phyloP scores from a whole-genome alignment of 139 green algal genomes.

The Chlamydomonas schloesseri region DNA sequence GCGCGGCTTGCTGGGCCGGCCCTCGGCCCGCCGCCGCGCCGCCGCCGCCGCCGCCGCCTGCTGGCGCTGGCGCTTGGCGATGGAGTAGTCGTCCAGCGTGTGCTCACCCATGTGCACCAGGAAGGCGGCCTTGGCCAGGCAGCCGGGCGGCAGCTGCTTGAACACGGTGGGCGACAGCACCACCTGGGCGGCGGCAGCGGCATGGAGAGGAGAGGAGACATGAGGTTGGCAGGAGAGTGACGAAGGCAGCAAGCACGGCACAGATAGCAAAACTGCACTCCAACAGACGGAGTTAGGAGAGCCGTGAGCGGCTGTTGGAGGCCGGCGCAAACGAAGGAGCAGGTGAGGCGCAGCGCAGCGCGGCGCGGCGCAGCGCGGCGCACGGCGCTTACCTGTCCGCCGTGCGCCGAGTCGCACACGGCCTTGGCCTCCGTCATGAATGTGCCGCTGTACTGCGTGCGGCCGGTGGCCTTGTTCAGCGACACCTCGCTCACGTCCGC shows the following conservation, averaged over 20 bases:
- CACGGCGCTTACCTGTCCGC: slow-evolving; percentile 51
- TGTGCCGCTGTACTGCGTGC: slow-evolving; percentile 48
- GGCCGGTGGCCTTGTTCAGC: slow-evolving; percentile 42
- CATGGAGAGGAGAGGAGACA: no score
- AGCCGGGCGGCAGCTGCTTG: slow-evolving; percentile 16
- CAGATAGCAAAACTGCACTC: no score
- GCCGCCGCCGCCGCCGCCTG: no score
- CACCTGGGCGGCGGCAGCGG: not conserved
- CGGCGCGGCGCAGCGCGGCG: no score
- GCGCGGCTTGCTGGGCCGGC: no score
- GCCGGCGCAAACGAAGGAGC: no score
- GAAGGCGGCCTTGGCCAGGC: not conserved
- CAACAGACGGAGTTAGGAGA: no score
- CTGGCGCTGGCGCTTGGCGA: no score
- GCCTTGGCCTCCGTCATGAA: slow-evolving; percentile 44
- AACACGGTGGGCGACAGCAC: not conserved
- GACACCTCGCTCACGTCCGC: slow-evolving; percentile 9
- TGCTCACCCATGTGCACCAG: slow-evolving; percentile 38
- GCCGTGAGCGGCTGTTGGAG: no score
- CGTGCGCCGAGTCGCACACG: slow-evolving; percentile 45
- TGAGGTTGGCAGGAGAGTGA: not conserved
- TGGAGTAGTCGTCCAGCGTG: slow-evolving; percentile 9
- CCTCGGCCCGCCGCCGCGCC: no score
- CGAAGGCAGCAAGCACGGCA: not conserved
- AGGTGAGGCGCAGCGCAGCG: no score